Conservation (phyloP, 345 rosid species). For the Combretum micranthum region DNA sequence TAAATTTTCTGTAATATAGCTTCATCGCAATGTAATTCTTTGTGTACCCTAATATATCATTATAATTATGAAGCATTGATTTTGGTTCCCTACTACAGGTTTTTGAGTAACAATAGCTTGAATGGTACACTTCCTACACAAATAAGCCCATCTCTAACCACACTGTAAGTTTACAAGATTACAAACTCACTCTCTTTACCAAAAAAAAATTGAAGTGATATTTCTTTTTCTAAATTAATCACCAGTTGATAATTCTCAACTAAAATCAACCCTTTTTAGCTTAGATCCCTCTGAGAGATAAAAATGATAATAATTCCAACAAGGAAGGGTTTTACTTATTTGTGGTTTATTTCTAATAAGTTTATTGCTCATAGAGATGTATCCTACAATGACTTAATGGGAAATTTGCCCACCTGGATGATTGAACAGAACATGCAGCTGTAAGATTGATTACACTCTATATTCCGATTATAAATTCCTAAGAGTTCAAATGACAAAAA, state of each 20-base stretch:
- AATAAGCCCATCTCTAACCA: constrained; percentile 35
- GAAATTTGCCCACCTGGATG: constrained; percentile 73
- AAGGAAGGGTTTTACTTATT: not conserved
- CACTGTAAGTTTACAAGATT: constrained; percentile 37
- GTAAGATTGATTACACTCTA: constrained; percentile 24
- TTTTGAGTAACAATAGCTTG: too few relatives aligned
- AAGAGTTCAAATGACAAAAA: too few relatives aligned
- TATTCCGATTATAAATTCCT: not conserved
- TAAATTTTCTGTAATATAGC: constrained; percentile 40
- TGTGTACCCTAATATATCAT: too few relatives aligned
- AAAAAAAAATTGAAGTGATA: too few relatives aligned
- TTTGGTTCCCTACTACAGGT: too few relatives aligned
- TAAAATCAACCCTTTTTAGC: too few relatives aligned
- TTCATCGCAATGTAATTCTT: not conserved
- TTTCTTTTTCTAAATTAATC: not conserved
- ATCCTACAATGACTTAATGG: constrained; percentile 61
- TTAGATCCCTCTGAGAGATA: not conserved
- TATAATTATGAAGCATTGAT: too few relatives aligned
- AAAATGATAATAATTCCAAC: not conserved
- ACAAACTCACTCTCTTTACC: not conserved
- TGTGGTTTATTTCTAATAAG: too few relatives aligned
- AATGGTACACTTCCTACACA: constrained; percentile 29
- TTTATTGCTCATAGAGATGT: constrained; percentile 36
- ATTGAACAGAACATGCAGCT: constrained; percentile 29
- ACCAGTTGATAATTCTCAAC: not conserved